These are phyloP conservation scores for Pholiota adiposa DNA, from an alignment of 1,284 basidiomycete species.

Conservation along the genomic window DNA sequence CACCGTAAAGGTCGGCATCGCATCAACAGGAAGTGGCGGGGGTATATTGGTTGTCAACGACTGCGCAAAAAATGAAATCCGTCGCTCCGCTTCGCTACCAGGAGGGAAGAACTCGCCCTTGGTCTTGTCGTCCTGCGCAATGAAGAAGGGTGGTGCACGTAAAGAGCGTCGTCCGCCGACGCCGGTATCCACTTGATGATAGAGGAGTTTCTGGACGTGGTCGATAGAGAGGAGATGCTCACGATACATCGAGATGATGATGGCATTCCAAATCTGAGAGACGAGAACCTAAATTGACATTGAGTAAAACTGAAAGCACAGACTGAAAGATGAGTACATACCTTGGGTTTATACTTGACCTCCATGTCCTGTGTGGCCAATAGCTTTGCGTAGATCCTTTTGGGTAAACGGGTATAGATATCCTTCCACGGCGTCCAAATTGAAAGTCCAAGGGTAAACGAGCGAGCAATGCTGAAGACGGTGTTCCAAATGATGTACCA, in stretches of 20 bases:
- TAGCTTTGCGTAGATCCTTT: constrained; percentile 93
- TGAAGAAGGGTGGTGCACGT: constrained; percentile 94
- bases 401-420: constrained; percentile 91
- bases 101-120: constrained; percentile 93
- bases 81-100: constrained; percentile 91
- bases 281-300: constrained; percentile 76
- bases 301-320: constrained; percentile 5
- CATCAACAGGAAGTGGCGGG: constrained; percentile 89
- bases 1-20: constrained; percentile 97
- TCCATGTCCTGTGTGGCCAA: constrained; percentile 93
- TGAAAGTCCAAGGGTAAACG: constrained; percentile 88
- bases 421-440: constrained; percentile 99
- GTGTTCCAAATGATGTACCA: constrained; percentile 99
- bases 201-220: constrained; percentile 92
- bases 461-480: constrained; percentile 87
- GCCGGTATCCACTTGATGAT: constrained; percentile 89
- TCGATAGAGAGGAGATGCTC: constrained; percentile 96
- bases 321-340: constrained; percentile 32
- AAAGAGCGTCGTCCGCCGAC: constrained; percentile 86
- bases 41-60: constrained; percentile 91
- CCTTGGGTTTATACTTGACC: constrained; percentile 97
- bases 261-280: constrained; percentile 97
- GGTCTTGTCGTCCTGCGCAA: constrained; percentile 85
- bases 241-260: constrained; percentile 99
- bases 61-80: constrained; percentile 97